Conservation (phyloP, 1,284 basidiomycete genomes). For the Sanghuangporus weigelae region DNA sequence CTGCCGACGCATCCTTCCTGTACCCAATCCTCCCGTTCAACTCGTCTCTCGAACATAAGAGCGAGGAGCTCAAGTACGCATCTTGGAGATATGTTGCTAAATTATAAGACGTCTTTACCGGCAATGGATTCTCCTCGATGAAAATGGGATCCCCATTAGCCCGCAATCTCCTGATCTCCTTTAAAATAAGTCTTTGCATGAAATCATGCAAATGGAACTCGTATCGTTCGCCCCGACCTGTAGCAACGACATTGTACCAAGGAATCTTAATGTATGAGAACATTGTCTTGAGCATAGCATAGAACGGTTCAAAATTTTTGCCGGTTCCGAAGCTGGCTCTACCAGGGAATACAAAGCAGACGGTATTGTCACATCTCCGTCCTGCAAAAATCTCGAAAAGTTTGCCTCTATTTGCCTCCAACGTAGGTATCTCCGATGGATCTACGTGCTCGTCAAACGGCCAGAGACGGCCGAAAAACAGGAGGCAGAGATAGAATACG, state of each 20-base stretch:
- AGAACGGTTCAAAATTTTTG: background rate
- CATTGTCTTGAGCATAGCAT: background rate
- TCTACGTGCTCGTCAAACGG: background rate
- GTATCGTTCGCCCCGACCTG: background rate
- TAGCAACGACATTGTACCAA: background rate
- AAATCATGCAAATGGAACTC: background rate
- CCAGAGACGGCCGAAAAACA: background rate
- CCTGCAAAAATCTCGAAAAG: background rate
- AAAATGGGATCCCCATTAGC: background rate
- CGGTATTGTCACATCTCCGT: background rate
- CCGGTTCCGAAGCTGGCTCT: background rate
- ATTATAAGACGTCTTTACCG: background rate
- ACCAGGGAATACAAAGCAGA: background rate
- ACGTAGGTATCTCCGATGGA: background rate
- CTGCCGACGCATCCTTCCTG: no score
- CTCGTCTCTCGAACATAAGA: background rate
- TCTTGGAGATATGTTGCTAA: no score
- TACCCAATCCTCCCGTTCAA: no score
- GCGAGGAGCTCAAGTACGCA: no score
- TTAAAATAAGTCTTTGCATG: background rate
- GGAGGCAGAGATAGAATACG: background rate
- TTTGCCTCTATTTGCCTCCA: background rate
- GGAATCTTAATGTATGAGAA: background rate
- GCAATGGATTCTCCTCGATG: background rate
- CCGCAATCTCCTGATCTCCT: background rate